Evolutionary conservation across 2,329 filamentous ascomycete genomes (phyloP), one percentile per base, ranked within the genome.

Genomic region (Basipetospora chlamydospora): DNA sequence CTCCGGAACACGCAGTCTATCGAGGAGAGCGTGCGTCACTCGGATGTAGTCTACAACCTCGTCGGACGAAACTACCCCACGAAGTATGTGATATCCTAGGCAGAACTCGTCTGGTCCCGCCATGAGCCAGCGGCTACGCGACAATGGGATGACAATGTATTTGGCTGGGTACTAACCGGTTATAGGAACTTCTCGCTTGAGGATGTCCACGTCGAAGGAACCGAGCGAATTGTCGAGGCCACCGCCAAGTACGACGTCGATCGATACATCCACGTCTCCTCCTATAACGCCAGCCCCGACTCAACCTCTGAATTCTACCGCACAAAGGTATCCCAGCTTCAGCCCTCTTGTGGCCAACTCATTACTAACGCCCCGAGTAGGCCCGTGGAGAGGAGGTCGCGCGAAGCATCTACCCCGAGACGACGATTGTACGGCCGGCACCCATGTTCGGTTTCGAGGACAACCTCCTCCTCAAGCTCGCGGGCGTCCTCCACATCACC

Each of bases 211-310:
- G 75, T 96, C 26, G 86, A 94, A 57, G 86, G 88, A 43, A 80
- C 82, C 13, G 81, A 92, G 63, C 80, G 90, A 47, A 98, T 98
- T 50, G 84, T 75, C 35, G 85, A 94, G 55, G 86, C 90, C 37
- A 85, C 86, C 37, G 90, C 88, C 50, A 98, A 98, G 63, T 98
- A 98, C 61, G 88, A 98, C 51, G 77, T 95, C 47, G 90, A 98
- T 61, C 79, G 90, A 45, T 98, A 84, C 60, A 86, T 98, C 45
- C 90, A 98, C 50, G 78, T 98, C 48, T 98, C 90, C 8, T 94
- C 87, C 22, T 87, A 92, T 70, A 96, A 88, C 53, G 88, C 85
- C 40, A 67, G 80, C 57, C 69, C 74, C 29, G 68, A 82, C 47
- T 96, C 88, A 13, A 59, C 77, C 3, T 88, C 85, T 9, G 83